Conservation (phyloP, 2,329 filamentous ascomycete species). For the Claviceps sp. region DNA sequence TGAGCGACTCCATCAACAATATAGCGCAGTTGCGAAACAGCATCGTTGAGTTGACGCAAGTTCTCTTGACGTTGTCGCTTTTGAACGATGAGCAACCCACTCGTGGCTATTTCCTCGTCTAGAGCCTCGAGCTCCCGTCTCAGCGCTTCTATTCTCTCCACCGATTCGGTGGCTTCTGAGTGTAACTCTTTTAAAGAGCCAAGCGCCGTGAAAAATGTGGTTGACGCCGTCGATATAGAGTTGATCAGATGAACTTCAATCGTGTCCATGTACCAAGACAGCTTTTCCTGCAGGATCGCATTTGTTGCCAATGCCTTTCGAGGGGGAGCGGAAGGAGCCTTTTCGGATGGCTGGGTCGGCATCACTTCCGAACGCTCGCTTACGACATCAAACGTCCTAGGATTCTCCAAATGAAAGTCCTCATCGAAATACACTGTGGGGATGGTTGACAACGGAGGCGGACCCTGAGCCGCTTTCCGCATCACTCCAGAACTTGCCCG, state of each 20-base stretch:
- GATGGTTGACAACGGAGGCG: constrained; percentile 82
- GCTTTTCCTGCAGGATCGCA: constrained; percentile 91
- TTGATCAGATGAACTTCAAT: constrained; percentile 95
- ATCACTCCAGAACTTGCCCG: constrained; percentile 34
- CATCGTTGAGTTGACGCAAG: constrained; percentile 65
- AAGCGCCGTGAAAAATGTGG: constrained; percentile 89
- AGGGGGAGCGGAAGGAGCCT: constrained; percentile 47
- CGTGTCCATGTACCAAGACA: constrained; percentile 99
- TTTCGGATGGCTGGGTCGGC: constrained; percentile 43
- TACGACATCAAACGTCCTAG: constrained; percentile 88
- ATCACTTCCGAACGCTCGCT: constrained; percentile 96
- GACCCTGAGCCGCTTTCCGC: constrained; percentile 53
- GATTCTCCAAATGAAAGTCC: constrained; percentile 89
- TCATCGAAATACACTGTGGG: constrained; percentile 90
- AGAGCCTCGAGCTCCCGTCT: constrained; percentile 67
- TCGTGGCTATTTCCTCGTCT: constrained; percentile 76
- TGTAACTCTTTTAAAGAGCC: constrained; percentile 85
- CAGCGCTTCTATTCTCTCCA: constrained; percentile 69
- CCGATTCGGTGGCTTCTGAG: constrained; percentile 81
- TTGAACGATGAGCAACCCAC: constrained; percentile 73
- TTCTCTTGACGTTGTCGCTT: constrained; percentile 75
- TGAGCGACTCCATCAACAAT: constrained; percentile 62
- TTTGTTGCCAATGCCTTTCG: constrained; percentile 89
- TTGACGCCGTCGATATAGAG: constrained; percentile 89
- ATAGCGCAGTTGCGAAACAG: constrained; percentile 68